Percentiles rank a stretch among this genome's conserved stretches.
Conservation (phyloP, 2,329 filamentous ascomycete genomes). For the Pseudogymnoascus sp. region DNA sequence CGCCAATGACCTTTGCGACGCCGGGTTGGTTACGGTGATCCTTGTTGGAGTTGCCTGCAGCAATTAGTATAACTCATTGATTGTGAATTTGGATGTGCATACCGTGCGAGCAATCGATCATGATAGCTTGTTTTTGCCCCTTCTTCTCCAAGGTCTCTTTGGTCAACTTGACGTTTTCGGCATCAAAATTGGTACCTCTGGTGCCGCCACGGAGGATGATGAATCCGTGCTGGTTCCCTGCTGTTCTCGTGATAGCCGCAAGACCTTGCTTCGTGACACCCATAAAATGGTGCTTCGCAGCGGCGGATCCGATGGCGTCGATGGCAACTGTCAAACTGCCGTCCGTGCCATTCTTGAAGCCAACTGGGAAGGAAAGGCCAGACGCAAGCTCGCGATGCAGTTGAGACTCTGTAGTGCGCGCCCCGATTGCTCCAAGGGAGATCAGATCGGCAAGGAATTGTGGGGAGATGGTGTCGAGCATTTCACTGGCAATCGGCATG, state of each 20-base stretch:
- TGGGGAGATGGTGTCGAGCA: slow-evolving; percentile 96
- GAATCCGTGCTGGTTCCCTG: slow-evolving; percentile 94
- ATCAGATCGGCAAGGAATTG: slow-evolving; percentile 95
- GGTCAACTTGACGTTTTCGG: slow-evolving; percentile 69
- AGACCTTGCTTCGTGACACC: slow-evolving; percentile 97
- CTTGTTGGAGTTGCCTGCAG: slow-evolving; percentile 85
- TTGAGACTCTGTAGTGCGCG: slow-evolving; percentile 93
- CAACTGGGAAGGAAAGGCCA: slow-evolving; percentile 92
- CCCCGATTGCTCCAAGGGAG: slow-evolving; percentile 90
- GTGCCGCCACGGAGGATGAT: slow-evolving; percentile 90
- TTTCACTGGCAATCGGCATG: slow-evolving; percentile 95
- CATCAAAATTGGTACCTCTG: slow-evolving; percentile 89
- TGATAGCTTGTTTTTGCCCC: slow-evolving; percentile 80
- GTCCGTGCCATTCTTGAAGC: slow-evolving; percentile 99
- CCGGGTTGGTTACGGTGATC: slow-evolving; percentile 96
- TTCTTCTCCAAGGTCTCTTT: slow-evolving; percentile 76
- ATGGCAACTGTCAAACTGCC: slow-evolving; percentile 86
- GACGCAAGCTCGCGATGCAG: slow-evolving; percentile 93
- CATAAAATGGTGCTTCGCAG: slow-evolving; percentile 91
- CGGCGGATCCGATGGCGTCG: slow-evolving; percentile 85
- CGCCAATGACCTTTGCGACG: slow-evolving; percentile 72
- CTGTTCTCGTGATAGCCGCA: slow-evolving; percentile 87
- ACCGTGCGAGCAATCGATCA: slow-evolving; percentile 98
- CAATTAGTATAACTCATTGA: background rate
- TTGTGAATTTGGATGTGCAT: slow-evolving; percentile 26